Evolutionary conservation across 2,329 filamentous ascomycete species (phyloP).

Genomic region (Zymoseptoria tritici): DNA sequence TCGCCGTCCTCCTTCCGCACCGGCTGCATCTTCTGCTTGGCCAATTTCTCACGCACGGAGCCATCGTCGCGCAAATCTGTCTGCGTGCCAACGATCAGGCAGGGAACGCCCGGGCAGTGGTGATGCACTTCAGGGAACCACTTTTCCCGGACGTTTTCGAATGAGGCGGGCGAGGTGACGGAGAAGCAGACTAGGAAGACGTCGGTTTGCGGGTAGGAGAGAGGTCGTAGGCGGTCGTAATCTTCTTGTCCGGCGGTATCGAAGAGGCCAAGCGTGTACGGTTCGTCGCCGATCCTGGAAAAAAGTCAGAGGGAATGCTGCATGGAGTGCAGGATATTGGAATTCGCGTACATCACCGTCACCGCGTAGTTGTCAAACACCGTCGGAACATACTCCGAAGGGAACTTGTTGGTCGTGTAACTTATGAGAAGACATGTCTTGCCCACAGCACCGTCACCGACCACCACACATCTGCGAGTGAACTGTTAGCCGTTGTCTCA

Average conservation of each 20-base stretch:
- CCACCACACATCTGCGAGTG: conserved; percentile 78
- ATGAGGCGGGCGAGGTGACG: conserved; percentile 92
- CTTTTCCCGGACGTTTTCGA: conserved; percentile 98
- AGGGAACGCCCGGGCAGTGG: conserved; percentile 95
- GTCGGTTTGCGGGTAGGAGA: conserved; percentile 97
- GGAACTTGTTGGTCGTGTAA: conserved; percentile 99
- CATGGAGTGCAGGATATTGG: not conserved
- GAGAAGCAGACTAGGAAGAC: conserved; percentile 99
- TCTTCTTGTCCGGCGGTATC: conserved; percentile 99
- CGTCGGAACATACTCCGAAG: conserved; percentile 98
- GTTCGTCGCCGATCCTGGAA: conserved; percentile 92
- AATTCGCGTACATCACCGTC: conserved; percentile 67
- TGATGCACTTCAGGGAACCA: conserved; percentile 99
- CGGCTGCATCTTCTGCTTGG: conserved; percentile 92
- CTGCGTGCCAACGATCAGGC: conserved; percentile 95
- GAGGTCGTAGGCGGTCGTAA: conserved; percentile 91
- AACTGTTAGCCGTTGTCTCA: conserved; percentile 9
- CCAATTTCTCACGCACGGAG: conserved; percentile 79
- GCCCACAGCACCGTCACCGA: conserved; percentile 97
- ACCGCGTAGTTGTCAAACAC: conserved; percentile 99
- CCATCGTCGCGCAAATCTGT: conserved; percentile 89
- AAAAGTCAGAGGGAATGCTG: conserved; percentile 8
- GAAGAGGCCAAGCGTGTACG: conserved; percentile 93
- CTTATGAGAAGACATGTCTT: conserved; percentile 99
- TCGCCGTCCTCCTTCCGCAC: conserved; percentile 91